Conservation (phyloP, 2,329 filamentous ascomycete species). For the Dactylellina leptospora region DNA sequence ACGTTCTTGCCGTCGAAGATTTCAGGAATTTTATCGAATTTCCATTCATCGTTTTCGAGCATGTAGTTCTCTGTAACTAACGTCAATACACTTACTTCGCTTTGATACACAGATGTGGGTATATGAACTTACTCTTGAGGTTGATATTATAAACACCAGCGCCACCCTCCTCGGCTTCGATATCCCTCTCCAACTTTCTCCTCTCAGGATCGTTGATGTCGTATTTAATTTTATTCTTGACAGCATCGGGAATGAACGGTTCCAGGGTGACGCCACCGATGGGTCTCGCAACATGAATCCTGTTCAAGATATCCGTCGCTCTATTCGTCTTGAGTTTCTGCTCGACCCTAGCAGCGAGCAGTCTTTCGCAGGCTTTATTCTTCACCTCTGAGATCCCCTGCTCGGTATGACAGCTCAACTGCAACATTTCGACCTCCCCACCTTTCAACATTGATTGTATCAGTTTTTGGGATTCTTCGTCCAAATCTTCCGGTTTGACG, state of each 20-base stretch:
- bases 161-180: constrained; percentile 91
- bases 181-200: constrained; percentile 79
- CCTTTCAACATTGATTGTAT: constrained; percentile 82
- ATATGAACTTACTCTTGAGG: constrained; percentile 68
- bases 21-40: constrained; percentile 94
- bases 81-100: constrained; percentile 50
- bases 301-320: constrained; percentile 86
- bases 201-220: constrained; percentile 89
- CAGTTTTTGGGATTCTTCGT: constrained; percentile 77
- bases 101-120: neutral
- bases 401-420: constrained; percentile 92
- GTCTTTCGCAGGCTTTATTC: constrained; percentile 89
- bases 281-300: constrained; percentile 97
- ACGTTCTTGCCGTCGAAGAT: constrained; percentile 96
- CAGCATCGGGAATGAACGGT: constrained; percentile 85
- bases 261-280: constrained; percentile 81
- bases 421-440: constrained; percentile 89
- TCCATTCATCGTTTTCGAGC: constrained; percentile 90
- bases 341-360: constrained; percentile 90
- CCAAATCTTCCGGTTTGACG: constrained; percentile 83
- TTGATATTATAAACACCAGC: constrained; percentile 96
- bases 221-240: constrained; percentile 84
- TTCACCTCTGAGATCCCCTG: constrained; percentile 95
- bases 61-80: constrained; percentile 73
- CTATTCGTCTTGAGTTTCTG: constrained; percentile 91